Evolutionary conservation across 768 basidiomycete species (phyloP).

Genomic region (Phylloporus arenicola): DNA sequence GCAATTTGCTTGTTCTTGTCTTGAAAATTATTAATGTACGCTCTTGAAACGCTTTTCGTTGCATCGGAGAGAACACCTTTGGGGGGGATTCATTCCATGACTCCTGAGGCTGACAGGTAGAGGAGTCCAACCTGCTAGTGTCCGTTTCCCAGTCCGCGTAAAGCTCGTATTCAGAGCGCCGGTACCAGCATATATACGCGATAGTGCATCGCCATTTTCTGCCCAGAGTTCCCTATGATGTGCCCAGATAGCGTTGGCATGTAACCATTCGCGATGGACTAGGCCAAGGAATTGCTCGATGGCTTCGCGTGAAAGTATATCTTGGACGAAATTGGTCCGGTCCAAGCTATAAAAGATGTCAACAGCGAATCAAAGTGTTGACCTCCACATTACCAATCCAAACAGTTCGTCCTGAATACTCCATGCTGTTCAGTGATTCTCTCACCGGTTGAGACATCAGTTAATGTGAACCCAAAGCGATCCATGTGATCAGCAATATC

Average conservation of each 20-base stretch:
- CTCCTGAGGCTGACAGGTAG: neutral
- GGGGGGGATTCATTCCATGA: constrained; percentile 4
- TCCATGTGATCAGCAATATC: constrained; percentile 61
- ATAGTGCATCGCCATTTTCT: constrained; percentile 90
- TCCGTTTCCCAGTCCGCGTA: constrained; percentile 91
- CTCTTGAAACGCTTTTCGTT: constrained; percentile 91
- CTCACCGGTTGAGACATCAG: constrained; percentile 58
- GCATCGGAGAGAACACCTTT: constrained; percentile 89
- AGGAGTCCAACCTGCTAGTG: constrained; percentile 61
- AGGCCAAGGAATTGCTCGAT: constrained; percentile 80
- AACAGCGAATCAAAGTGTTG: neutral
- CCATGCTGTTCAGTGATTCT: constrained; percentile 87
- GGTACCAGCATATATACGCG: constrained; percentile 90
- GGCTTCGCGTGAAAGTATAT: constrained; percentile 79
- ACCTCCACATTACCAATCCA: constrained; percentile 71
- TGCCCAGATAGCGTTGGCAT: constrained; percentile 67
- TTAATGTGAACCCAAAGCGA: constrained; percentile 81
- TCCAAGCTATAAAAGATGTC: constrained; percentile 59
- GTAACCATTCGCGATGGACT: constrained; percentile 71
- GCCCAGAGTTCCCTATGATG: constrained; percentile 95
- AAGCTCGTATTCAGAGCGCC: constrained; percentile 94
- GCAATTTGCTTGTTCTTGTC: constrained; percentile 91
- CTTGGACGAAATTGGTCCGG: constrained; percentile 95
- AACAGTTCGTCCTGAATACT: constrained; percentile 89
- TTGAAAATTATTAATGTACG: constrained; percentile 97